Conservation (phyloP, 768 basidiomycete species). For the Floccularia luteovirens region DNA sequence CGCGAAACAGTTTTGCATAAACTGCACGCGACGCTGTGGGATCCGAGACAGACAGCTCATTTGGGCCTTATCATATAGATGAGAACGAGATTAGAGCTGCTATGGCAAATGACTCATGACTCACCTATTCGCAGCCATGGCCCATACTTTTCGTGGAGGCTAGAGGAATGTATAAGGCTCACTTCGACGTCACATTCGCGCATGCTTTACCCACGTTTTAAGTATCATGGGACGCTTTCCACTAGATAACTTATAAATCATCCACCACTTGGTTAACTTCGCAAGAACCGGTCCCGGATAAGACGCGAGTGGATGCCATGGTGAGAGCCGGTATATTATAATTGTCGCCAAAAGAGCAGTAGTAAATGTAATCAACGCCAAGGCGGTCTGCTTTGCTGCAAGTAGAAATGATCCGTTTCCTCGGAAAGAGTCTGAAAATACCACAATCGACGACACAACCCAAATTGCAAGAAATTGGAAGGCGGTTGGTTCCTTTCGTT, state of each 20-base stretch:
- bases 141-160: neutral
- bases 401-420: no score
- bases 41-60: constrained; percentile 24
- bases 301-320: constrained; percentile 26
- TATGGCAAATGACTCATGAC: neutral
- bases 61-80: constrained; percentile 19
- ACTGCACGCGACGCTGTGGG: constrained; percentile 15
- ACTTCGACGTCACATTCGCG: neutral
- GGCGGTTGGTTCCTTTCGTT: no score
- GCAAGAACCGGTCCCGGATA: constrained; percentile 25
- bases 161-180: neutral
- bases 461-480: no score
- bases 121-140: neutral
- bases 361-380: no score
- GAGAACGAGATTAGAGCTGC: neutral
- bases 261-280: constrained; percentile 24
- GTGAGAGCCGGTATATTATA: constrained; percentile 25
- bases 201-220: constrained; percentile 4
- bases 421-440: no score
- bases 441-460: no score
- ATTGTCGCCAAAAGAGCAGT: constrained; percentile 14
- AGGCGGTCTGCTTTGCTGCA: no score
- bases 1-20: constrained; percentile 18
- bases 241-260: constrained; percentile 9
- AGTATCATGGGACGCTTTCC: constrained; percentile 11